These are phyloP conservation scores for Prunus persica DNA, from an alignment of 306 rosid genomes.

Conservation along the genomic window Prunus_persica_NCBIv2 NC_034015.1:9344001-9344500, in stretches of 20 bases:
- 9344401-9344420: not conserved
- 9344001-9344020: not conserved
- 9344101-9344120: not conserved
- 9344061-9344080: not conserved
- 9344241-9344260: not conserved
- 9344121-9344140: too few relatives aligned
- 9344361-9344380: not conserved
- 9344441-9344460: not conserved
- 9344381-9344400: not conserved
- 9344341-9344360: not conserved
- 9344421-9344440: not conserved
- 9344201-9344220: not conserved
- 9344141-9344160: too few relatives aligned
- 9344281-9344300: not conserved
- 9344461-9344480: not conserved
- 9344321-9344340: not conserved
- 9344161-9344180: too few relatives aligned
- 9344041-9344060: not conserved
- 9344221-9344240: not conserved
- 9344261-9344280: not conserved
- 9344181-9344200: not conserved
- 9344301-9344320: not conserved
- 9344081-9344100: not conserved
- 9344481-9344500: not conserved
- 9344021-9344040: not conserved